Conservation (phyloP, 345 rosid genomes). For the Salix arbutifolia region DNA sequence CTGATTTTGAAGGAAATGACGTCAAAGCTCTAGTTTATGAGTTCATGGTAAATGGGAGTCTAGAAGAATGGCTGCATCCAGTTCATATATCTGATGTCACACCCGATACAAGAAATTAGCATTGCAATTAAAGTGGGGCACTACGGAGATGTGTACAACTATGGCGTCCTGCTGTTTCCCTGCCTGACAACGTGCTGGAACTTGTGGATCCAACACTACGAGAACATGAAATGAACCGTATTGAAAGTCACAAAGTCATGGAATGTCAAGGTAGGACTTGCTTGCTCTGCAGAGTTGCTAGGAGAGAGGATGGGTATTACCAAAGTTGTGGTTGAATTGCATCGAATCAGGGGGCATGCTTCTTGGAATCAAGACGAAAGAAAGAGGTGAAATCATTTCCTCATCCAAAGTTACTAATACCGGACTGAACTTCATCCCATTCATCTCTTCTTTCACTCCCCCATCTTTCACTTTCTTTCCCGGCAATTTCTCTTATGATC, state of each 20-base stretch:
- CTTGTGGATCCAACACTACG: conserved; percentile 1
- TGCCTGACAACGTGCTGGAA: background rate
- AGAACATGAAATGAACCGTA: background rate
- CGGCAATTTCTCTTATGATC: too few relatives aligned
- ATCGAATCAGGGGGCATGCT: background rate
- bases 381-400: too few relatives aligned
- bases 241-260: too few relatives aligned
- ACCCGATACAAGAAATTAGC: background rate
- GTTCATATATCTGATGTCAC: too few relatives aligned
- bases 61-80: background rate
- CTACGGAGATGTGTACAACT: too few relatives aligned
- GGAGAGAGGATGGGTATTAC: conserved; percentile 12
- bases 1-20: background rate
- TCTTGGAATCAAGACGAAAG: too few relatives aligned
- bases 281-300: conserved; percentile 9
- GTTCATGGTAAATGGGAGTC: background rate
- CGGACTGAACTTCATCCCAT: too few relatives aligned
- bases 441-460: too few relatives aligned
- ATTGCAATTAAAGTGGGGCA: background rate
- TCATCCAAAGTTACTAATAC: too few relatives aligned
- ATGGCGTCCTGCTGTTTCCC: background rate
- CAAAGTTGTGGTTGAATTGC: background rate
- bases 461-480: too few relatives aligned
- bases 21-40: background rate
- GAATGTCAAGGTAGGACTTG: background rate